phyloP scores from a whole-genome alignment of 768 basidiomycete genomes.

The Pholiota conissans region DNA sequence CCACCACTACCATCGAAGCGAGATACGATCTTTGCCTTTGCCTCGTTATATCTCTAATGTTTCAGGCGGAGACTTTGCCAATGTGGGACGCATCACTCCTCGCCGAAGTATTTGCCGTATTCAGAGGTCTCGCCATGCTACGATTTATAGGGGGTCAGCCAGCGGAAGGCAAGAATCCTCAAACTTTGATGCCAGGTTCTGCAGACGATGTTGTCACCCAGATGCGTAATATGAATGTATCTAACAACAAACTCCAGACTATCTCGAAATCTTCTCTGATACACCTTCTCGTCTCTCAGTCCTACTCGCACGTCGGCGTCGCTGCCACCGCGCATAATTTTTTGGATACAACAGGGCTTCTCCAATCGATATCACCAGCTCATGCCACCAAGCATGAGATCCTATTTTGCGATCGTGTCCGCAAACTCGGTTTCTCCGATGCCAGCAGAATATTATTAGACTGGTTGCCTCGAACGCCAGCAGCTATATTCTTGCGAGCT shows the following conservation, averaged over 20 bases:
- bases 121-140: slow-evolving; percentile 74
- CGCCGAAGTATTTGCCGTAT: slow-evolving; percentile 77
- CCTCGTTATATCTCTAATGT: slow-evolving; percentile 67
- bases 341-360: slow-evolving; percentile 63
- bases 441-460: slow-evolving; percentile 65
- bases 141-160: slow-evolving; percentile 62
- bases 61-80: slow-evolving; percentile 62
- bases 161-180: slow-evolving; percentile 27
- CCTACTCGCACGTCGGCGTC: slow-evolving; percentile 46
- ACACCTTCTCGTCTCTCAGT: slow-evolving; percentile 59
- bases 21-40: slow-evolving; percentile 75
- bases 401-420: slow-evolving; percentile 68
- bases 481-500: slow-evolving; percentile 70
- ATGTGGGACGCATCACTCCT: slow-evolving; percentile 65
- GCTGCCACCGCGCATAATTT: slow-evolving; percentile 69
- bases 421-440: slow-evolving; percentile 60
- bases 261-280: slow-evolving; percentile 61
- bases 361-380: slow-evolving; percentile 69
- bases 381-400: slow-evolving; percentile 70
- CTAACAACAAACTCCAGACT: slow-evolving; percentile 44
- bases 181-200: slow-evolving; percentile 17
- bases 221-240: slow-evolving; percentile 76
- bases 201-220: slow-evolving; percentile 67
- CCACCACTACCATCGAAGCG: slow-evolving; percentile 60
- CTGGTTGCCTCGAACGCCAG: slow-evolving; percentile 80